Percentiles rank a stretch among this genome's conserved stretches.
These are phyloP conservation scores for Hemileia vastatrix DNA, from an alignment of 1,284 basidiomycete species.

Conservation along the genomic window DNA sequence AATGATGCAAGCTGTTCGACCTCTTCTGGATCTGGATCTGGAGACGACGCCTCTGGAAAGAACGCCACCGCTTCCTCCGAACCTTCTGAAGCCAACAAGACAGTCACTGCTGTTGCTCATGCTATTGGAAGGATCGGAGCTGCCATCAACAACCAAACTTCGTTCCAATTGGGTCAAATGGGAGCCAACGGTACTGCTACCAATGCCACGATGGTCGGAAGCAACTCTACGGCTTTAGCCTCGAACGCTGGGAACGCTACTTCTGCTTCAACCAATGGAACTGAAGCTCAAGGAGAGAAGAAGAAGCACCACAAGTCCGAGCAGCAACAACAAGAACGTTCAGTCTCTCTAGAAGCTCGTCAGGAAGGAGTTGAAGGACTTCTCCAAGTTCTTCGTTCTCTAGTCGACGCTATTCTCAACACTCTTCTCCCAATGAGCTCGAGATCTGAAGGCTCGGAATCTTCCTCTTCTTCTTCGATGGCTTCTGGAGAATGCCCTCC, in stretches of 20 bases:
- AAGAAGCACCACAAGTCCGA: constrained; percentile 18
- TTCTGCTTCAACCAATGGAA: constrained; percentile 4
- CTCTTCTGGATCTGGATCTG: neutral
- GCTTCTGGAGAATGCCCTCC: constrained; percentile 26
- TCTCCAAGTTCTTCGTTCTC: constrained; percentile 27
- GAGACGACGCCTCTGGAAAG: neutral
- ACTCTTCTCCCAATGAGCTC: constrained; percentile 32
- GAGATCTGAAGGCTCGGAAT: constrained; percentile 20
- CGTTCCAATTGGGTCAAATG: neutral
- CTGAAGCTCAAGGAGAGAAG: constrained; percentile 4
- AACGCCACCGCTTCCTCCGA: neutral
- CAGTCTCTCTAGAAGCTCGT: neutral
- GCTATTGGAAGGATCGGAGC: neutral
- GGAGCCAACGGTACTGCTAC: constrained; percentile 26
- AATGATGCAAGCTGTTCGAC: constrained; percentile 19
- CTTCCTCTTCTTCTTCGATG: neutral
- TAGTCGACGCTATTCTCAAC: constrained; percentile 34
- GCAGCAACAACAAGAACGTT: neutral
- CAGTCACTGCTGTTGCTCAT: neutral
- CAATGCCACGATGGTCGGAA: constrained; percentile 24
- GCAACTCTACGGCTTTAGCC: constrained; percentile 24
- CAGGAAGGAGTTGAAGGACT: constrained; percentile 30
- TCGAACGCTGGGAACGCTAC: constrained; percentile 20
- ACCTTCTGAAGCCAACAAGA: neutral
- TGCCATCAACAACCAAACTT: neutral